Evolutionary conservation across 225 moss, liverwort and hornwort species (phyloP).

Genomic region (Pseudoscleropodium purum): DNA sequence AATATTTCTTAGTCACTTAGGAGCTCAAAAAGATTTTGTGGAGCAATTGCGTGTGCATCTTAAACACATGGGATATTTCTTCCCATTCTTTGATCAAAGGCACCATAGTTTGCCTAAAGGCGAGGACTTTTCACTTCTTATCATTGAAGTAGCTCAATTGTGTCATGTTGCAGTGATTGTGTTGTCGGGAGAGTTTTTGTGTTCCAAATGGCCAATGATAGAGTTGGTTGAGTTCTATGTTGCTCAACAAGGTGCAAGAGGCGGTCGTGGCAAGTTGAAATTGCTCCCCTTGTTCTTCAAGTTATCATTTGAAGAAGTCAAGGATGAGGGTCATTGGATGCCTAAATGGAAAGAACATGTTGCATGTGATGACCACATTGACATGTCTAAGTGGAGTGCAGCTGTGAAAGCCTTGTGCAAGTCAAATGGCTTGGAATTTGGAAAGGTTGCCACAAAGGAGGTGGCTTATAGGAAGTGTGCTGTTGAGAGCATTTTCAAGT

Average conservation of each 20-base stretch:
- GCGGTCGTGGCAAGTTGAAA: neutral
- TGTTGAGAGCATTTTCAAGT: neutral
- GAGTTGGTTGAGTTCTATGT: neutral
- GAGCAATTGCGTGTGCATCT: neutral
- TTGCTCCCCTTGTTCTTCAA: neutral
- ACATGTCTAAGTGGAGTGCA: neutral
- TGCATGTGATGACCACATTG: neutral
- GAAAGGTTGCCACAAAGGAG: neutral
- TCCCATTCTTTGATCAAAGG: neutral
- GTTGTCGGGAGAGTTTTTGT: neutral
- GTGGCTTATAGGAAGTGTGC: neutral
- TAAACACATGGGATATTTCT: neutral
- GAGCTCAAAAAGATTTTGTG: neutral
- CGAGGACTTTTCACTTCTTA: neutral
- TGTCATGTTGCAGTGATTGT: neutral
- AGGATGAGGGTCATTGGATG: neutral
- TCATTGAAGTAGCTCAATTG: neutral
- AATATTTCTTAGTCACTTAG: neutral
- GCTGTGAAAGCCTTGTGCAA: neutral
- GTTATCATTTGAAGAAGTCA: neutral
- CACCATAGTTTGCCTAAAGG: neutral
- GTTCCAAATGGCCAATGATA: constrained; percentile 4
- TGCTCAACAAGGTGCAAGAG: neutral
- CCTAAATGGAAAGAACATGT: neutral
- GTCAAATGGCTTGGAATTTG: neutral